phyloP scores from a whole-genome alignment of 2,329 filamentous ascomycete genomes.

The Rachicladosporium sp. region DNA sequence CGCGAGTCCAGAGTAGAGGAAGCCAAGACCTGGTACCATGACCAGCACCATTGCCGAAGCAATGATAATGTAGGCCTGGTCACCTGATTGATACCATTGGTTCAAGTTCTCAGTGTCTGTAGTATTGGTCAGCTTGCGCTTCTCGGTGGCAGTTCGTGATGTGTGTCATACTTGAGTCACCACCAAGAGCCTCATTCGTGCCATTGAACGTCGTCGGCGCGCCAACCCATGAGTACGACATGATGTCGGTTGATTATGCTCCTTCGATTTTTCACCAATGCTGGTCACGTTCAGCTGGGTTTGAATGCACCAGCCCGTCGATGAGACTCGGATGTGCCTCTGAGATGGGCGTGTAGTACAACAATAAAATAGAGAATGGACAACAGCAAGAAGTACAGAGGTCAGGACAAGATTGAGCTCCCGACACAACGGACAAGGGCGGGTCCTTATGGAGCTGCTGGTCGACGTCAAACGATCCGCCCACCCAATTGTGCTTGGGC shows the following conservation, averaged over 20 bases:
- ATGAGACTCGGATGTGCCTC: background rate
- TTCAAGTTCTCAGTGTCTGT: slow-evolving; percentile 77
- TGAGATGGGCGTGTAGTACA: slow-evolving; percentile 1
- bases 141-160: background rate
- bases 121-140: slow-evolving; percentile 2
- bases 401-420: slow-evolving; percentile 1
- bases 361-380: background rate
- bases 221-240: slow-evolving; percentile 39
- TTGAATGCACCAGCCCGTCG: background rate
- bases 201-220: slow-evolving; percentile 36
- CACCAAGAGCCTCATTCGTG: slow-evolving; percentile 52
- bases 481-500: slow-evolving; percentile 4
- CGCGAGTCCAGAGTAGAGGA: slow-evolving; percentile 95
- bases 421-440: no score
- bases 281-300: no score
- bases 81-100: slow-evolving; percentile 86
- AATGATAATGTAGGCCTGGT: slow-evolving; percentile 87
- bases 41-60: slow-evolving; percentile 84
- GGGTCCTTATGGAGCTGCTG: slow-evolving; percentile 1
- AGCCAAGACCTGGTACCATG: slow-evolving; percentile 94
- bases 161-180: slow-evolving; percentile 57
- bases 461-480: slow-evolving; percentile 1
- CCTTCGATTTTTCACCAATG: no score
- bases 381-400: background rate
- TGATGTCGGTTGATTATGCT: slow-evolving; percentile 13